Conservation (phyloP, 1,284 basidiomycete genomes). For the Irpex sp. region DNA sequence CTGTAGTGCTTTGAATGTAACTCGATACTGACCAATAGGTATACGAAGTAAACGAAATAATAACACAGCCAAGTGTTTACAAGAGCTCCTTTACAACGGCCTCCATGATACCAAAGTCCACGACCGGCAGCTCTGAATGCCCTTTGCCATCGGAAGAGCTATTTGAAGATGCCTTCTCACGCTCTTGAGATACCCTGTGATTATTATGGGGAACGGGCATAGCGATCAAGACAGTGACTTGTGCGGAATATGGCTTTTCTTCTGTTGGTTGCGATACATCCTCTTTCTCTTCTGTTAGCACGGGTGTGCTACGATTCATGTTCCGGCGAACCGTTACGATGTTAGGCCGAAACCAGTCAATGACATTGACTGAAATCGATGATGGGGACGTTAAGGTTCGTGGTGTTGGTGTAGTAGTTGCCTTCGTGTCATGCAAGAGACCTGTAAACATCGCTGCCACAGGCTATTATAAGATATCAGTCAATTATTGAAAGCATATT, state of each 20-base stretch:
- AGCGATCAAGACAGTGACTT: not conserved
- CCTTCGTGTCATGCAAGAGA: not conserved
- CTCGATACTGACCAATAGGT: no score
- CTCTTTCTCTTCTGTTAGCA: not conserved
- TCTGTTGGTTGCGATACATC: not conserved
- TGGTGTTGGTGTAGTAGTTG: not conserved
- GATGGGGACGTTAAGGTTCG: not conserved
- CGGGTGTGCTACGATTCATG: not conserved
- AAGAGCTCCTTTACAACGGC: not conserved
- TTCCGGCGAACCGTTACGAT: not conserved
- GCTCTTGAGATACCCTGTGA: not conserved
- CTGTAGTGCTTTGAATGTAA: no score
- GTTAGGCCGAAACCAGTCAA: not conserved
- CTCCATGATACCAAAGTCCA: constrained; percentile 4
- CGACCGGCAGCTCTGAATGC: not conserved
- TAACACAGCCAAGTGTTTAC: not conserved
- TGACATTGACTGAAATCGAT: not conserved
- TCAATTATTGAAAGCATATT: not conserved
- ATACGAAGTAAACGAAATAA: not conserved
- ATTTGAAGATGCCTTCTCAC: not conserved
- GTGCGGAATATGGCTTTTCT: not conserved
- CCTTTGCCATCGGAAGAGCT: not conserved
- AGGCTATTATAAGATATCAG: not conserved
- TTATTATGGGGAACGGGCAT: not conserved
- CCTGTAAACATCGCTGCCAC: not conserved